Conservation (phyloP, 2,329 filamentous ascomycete genomes). For the Paecilomyces sp. region DNA sequence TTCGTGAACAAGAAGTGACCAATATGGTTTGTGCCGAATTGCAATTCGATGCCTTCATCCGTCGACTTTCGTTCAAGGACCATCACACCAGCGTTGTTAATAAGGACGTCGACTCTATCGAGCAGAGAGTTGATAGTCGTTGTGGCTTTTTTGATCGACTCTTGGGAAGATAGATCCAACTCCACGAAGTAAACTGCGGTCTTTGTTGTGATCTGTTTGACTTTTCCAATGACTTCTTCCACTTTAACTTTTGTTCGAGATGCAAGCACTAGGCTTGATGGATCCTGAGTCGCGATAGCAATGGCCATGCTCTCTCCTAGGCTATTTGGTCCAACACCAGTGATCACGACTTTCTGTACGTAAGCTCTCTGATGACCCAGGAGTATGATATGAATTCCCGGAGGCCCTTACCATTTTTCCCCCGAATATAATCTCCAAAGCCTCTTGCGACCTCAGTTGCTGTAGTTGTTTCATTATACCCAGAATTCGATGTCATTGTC, state of each 20-base stretch:
- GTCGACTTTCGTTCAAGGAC: constrained; percentile 14
- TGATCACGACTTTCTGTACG: constrained; percentile 27
- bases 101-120: constrained; percentile 21
- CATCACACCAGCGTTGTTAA: constrained; percentile 30
- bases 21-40: constrained; percentile 28
- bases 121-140: constrained; percentile 10
- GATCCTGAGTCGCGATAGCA: constrained; percentile 24
- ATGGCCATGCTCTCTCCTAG: constrained; percentile 26
- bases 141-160: constrained; percentile 17
- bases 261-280: constrained; percentile 28
- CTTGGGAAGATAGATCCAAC: constrained; percentile 22
- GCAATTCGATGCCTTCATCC: constrained; percentile 23
- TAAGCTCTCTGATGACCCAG: neutral
- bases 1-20: constrained; percentile 28
- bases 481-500: constrained; percentile 27
- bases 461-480: constrained; percentile 26
- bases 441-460: constrained; percentile 26
- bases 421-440: constrained; percentile 13
- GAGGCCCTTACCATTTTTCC: constrained; percentile 9
- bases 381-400: neutral
- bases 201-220: constrained; percentile 6
- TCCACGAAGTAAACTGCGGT: neutral
- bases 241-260: constrained; percentile 29
- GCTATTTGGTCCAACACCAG: constrained; percentile 27
- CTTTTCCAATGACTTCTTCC: constrained; percentile 18